Evolutionary conservation across 257 asterid genomes (phyloP).

Genomic region (Solanum pimpinellifolium): DNA sequence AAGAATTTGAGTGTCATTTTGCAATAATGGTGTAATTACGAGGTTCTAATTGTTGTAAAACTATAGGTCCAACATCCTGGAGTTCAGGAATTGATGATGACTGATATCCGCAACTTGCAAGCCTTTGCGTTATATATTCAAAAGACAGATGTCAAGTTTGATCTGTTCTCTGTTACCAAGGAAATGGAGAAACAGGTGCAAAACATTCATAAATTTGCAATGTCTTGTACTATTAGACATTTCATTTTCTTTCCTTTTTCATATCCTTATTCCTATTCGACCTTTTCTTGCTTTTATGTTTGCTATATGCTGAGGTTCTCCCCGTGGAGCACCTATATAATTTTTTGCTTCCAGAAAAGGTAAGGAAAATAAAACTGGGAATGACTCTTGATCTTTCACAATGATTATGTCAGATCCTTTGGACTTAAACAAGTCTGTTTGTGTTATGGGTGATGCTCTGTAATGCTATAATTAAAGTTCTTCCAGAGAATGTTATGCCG

Average conservation of each 20-base stretch:
- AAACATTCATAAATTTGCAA: background rate
- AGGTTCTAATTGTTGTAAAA: slow-evolving; percentile 5
- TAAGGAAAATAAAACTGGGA: background rate
- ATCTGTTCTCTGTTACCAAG: slow-evolving; percentile 80
- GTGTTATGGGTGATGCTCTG: background rate
- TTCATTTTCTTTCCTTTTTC: background rate
- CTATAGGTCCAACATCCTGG: slow-evolving; percentile 94
- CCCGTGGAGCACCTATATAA: background rate
- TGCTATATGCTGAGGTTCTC: background rate
- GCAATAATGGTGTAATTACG: background rate
- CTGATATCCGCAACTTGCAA: slow-evolving; percentile 89
- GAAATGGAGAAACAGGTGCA: slow-evolving; percentile 97
- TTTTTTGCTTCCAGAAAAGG: background rate
- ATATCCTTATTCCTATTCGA: background rate
- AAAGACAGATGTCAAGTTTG: slow-evolving; percentile 89
- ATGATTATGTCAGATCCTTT: background rate
- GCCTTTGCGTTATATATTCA: slow-evolving; percentile 92
- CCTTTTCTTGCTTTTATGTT: background rate
- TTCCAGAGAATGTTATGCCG: background rate
- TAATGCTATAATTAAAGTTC: background rate
- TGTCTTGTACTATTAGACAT: background rate
- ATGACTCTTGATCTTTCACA: background rate
- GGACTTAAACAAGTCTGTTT: background rate
- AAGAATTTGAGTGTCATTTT: slow-evolving; percentile 2
- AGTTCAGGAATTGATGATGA: slow-evolving; percentile 91